Evolutionary conservation across 306 rosid species (phyloP), one percentile per base, ranked within the genome.

Genomic region (Mimosa bimucronata): DNA sequence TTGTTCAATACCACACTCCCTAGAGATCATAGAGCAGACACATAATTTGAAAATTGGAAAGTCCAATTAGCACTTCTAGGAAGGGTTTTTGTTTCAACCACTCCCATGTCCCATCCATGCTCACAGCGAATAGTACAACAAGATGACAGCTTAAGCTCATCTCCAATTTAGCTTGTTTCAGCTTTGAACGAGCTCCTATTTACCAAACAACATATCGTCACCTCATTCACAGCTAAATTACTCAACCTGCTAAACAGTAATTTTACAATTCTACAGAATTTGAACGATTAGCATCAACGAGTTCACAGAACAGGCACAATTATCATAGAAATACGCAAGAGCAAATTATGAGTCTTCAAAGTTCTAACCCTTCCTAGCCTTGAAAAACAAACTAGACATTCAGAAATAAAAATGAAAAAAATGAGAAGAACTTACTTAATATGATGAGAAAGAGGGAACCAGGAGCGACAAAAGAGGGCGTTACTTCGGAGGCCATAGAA

Each of bases 381-480:
- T 30, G 37, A 45, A 13, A 74, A 79, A 1, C 4, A 18, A 37
- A 66, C 29, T n/a, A 12, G 18, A 38, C 72, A 66, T 38, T 19
- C 72, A 38, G 46, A 37, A 79, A 38, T 28, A 11, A 55, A 79
- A n/a, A n/a, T n/a, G n/a, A 9, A 40, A 68, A 41, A 40, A 5
- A 40, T 69, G 0, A 31, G 45, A 74, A 83, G 78, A 67, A 21
- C 90, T 83, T 87, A 96, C 99, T 89, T 93, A 46, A 90, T 79
- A 81, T 88, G 81, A 50, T 73, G 89, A 78, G 82, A 74, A 62
- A 86, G 81, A 7, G 99, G 98, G 18, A 90, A 83, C 99, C 99
- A 96, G 0, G 96, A 92, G 2, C 99, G 89, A 81, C 92, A 90
- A 77, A 96, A 96, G 21, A 96, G 66, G 3, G 92, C 94, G 86